Evolutionary conservation across 352 stramenopile genomes (phyloP).

Genomic region (Pythium chondricola): DNA sequence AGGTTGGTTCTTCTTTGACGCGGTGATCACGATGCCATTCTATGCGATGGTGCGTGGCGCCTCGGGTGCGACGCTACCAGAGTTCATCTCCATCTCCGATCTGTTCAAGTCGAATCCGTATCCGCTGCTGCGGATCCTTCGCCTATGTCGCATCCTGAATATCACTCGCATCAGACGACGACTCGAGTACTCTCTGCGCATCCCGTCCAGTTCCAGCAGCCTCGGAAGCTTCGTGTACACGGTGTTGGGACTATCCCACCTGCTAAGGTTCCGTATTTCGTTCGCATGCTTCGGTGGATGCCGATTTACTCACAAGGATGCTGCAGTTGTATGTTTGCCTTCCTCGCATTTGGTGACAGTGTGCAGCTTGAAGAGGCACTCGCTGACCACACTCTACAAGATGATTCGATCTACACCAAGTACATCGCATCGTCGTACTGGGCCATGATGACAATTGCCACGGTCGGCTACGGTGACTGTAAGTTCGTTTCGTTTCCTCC

Average conservation of each 20-base stretch:
- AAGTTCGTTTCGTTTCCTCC: slow-evolving; percentile 15
- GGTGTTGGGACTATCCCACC: slow-evolving; percentile 68
- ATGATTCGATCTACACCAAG: slow-evolving; percentile 45
- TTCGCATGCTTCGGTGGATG: neutral
- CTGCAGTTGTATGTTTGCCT: slow-evolving; percentile 57
- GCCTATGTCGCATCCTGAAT: slow-evolving; percentile 43
- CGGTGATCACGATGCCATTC: slow-evolving; percentile 65
- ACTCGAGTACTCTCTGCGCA: slow-evolving; percentile 67
- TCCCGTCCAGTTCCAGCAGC: slow-evolving; percentile 72
- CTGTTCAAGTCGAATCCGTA: slow-evolving; percentile 34
- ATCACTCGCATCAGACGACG: slow-evolving; percentile 50
- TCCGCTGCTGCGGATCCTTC: slow-evolving; percentile 36
- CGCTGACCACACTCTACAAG: slow-evolving; percentile 32
- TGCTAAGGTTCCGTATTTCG: slow-evolving; percentile 42
- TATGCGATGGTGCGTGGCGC: slow-evolving; percentile 32
- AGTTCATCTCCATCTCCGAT: slow-evolving; percentile 22
- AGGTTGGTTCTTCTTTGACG: slow-evolving; percentile 52
- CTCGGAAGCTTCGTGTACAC: slow-evolving; percentile 69
- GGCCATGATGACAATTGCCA: slow-evolving; percentile 85
- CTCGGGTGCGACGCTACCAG: slow-evolving; percentile 5
- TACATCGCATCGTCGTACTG: slow-evolving; percentile 83
- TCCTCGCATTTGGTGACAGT: slow-evolving; percentile 54
- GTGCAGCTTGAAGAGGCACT: slow-evolving; percentile 42
- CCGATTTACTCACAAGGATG: neutral
- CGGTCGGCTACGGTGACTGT: slow-evolving; percentile 74